Base-by-base conservation (phyloP, 2,329 filamentous ascomycete species). In the Cadophora malorum region DNA sequence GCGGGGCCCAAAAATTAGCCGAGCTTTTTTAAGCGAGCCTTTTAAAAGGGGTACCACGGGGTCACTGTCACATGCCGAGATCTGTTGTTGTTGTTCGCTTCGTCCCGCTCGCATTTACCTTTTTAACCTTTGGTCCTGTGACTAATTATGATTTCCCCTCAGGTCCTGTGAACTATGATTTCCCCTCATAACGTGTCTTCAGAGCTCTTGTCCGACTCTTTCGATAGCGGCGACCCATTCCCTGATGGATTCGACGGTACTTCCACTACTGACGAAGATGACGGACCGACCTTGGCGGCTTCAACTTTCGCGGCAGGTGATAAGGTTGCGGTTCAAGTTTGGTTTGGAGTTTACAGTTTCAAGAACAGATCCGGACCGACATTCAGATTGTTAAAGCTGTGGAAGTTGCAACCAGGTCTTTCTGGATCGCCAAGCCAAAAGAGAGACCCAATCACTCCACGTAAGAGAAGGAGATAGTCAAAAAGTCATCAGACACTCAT, bases 341-440 rank as follows among this genome's bases (percentile, higher is more conserved):
- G 49, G 49, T 64, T 64, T 64, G 21, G 31, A 64, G 23, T 28
- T 64, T 64, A 53, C 31, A 64, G 33, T 64, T 64, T 64, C 61
- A 55, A 64, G 7, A 7, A 64, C 12, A 64, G 31, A 55, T 64
- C 61, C 33, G 49, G 61, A 9, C 49, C 49, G 31, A 64, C 61
- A 19, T 64, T 64, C 21, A 64, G 31, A 64, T 45, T 64, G 21
- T 16, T 64, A 38, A 64, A 64, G 49, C 49, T 64, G 19, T 64
- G 49, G 21, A 64, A 55, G 31, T 50, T 64, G 23, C 62, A 64
- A 64, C 33, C 49, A 47, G 14, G 62, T 64, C 41, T 64, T 64
- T 64, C n/a, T 64, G 21, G 49, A 55, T 60, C 21, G 35, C 58
- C 35, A 60, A 60, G 58, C 35, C 21, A 60, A 28, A 60, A 23